phyloP scores from a whole-genome alignment of 768 basidiomycete species.

The Mycena venus region DNA sequence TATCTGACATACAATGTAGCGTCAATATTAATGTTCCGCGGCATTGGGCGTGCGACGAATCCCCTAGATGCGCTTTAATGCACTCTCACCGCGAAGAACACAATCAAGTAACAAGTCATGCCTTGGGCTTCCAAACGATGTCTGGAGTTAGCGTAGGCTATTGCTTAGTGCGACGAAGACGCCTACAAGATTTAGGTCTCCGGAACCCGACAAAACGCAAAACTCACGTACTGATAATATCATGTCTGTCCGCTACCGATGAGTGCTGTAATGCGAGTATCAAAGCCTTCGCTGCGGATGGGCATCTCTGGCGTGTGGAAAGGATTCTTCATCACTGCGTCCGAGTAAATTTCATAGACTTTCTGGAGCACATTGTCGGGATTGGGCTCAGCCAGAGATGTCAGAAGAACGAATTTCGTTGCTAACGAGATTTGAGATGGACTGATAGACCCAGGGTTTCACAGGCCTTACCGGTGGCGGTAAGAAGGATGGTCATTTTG shows the following conservation, averaged over 20 bases:
- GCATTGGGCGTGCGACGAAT: no score
- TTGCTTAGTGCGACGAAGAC: no score
- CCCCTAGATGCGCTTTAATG: not conserved
- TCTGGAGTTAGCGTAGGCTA: not conserved
- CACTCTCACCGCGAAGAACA: not conserved
- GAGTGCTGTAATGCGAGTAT: constrained; percentile 73
- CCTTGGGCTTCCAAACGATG: not conserved
- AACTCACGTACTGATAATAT: not conserved
- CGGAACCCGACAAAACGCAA: not conserved
- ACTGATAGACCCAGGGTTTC: not conserved
- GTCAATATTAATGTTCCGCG: no score
- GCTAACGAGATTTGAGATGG: constrained; percentile 59
- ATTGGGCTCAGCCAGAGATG: constrained; percentile 80
- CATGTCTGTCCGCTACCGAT: constrained; percentile 56
- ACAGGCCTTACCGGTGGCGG: constrained; percentile 80
- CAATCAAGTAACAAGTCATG: not conserved
- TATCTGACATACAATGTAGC: not conserved
- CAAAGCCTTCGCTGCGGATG: constrained; percentile 92
- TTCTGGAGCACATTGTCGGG: constrained; percentile 82
- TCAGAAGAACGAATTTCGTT: constrained; percentile 95
- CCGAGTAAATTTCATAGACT: constrained; percentile 94
- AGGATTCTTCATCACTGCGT: constrained; percentile 98
- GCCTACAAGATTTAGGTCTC: not conserved
- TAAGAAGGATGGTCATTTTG: constrained; percentile 93
- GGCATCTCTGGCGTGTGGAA: constrained; percentile 99